Evolutionary conservation across 768 basidiomycete species (phyloP).

Genomic region (Hygrophorus russula): DNA sequence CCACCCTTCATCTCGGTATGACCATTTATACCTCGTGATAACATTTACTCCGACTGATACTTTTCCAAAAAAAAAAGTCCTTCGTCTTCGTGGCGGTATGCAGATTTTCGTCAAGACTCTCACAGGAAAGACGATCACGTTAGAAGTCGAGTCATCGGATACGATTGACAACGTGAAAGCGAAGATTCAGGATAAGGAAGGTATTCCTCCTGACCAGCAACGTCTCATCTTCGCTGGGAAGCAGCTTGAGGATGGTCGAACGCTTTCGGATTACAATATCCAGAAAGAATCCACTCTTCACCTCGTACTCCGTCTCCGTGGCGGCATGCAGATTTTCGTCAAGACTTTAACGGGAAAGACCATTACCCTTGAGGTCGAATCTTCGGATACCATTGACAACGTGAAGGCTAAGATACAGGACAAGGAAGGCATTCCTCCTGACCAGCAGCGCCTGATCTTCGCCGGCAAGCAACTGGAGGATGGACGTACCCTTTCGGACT

Average conservation of each 20-base stretch:
- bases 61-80: conserved; percentile 36
- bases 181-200: conserved; percentile 77
- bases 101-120: conserved; percentile 84
- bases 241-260: conserved; percentile 89
- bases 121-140: conserved; percentile 84
- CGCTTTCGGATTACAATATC: conserved; percentile 74
- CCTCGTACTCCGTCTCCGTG: conserved; percentile 70
- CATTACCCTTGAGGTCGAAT: conserved; percentile 88
- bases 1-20: conserved; percentile 63
- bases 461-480: conserved; percentile 94
- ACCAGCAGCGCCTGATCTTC: conserved; percentile 86
- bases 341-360: conserved; percentile 87
- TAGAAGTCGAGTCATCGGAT: conserved; percentile 88
- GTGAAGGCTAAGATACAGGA: conserved; percentile 79
- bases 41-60: conserved; percentile 9
- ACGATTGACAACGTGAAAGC: conserved; percentile 87
- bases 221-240: conserved; percentile 90
- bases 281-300: conserved; percentile 74
- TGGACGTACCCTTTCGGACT: conserved; percentile 83
- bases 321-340: conserved; percentile 85
- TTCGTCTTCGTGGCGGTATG: conserved; percentile 81
- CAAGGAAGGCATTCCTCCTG: conserved; percentile 75
- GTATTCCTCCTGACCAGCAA: conserved; percentile 80
- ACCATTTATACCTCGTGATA: conserved; percentile 61
- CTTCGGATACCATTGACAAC: conserved; percentile 87